These are phyloP conservation scores for Citrullus amarus DNA, from an alignment of 306 rosid species.

Conservation along the genomic window DNA sequence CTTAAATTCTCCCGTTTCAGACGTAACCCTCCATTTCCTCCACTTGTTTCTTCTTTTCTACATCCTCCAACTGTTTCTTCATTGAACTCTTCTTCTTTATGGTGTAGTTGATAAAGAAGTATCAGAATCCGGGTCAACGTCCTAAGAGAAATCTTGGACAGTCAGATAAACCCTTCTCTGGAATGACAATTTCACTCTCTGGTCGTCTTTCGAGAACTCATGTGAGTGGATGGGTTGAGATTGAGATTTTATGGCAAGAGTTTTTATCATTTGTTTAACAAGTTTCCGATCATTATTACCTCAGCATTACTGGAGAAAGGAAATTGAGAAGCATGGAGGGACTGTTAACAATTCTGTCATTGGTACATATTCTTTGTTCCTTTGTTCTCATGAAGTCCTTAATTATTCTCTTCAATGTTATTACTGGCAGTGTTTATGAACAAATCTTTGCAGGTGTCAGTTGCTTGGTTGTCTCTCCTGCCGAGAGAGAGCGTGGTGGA, in stretches of 20 bases:
- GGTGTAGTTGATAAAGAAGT: slow-evolving; percentile 49
- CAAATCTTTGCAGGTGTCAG: slow-evolving; percentile 32
- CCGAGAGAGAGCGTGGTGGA: slow-evolving; percentile 59
- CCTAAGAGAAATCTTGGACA: slow-evolving; percentile 33
- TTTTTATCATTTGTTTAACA: not conserved
- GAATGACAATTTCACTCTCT: slow-evolving; percentile 64
- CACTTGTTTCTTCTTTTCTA: not conserved
- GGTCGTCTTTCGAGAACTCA: slow-evolving; percentile 72
- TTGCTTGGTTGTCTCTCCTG: slow-evolving; percentile 58
- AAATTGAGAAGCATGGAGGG: slow-evolving; percentile 66
- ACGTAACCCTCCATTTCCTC: slow-evolving; percentile 27
- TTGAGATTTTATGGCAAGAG: not conserved
- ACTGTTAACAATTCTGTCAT: slow-evolving; percentile 47
- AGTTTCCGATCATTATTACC: not conserved
- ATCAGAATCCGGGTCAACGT: slow-evolving; percentile 39
- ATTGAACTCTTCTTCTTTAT: not conserved
- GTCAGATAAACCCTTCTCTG: slow-evolving; percentile 52
- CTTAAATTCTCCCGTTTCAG: slow-evolving; percentile 36
- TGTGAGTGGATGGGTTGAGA: slow-evolving; percentile 16
- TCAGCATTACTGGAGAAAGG: slow-evolving; percentile 59
- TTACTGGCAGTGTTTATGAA: not conserved
- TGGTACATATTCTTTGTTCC: slow-evolving; percentile 23
- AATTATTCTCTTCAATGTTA: not conserved
- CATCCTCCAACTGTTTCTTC: not conserved
- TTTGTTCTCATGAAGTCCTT: not conserved